Evolutionary conservation across 495 filamentous ascomycete genomes (phyloP).

Genomic region (Xylaria telfairii): DNA sequence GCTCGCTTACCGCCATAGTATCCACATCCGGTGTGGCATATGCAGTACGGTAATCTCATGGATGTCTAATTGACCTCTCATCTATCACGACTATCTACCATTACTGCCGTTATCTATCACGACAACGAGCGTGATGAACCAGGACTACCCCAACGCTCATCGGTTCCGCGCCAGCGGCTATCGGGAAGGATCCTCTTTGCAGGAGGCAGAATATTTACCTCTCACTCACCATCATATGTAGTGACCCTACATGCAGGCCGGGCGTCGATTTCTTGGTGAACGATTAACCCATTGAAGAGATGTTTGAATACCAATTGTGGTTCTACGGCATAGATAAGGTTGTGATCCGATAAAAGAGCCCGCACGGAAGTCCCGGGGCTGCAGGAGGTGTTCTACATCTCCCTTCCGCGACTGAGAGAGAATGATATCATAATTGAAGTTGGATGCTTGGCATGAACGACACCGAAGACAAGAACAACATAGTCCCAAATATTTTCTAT

Average conservation of each 20-base stretch:
- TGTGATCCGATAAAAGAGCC: background rate
- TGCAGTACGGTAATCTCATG: conserved; percentile 7
- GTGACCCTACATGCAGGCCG: background rate
- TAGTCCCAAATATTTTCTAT: background rate
- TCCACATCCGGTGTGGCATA: background rate
- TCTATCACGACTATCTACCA: background rate
- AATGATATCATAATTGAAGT: background rate
- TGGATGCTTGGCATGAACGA: background rate
- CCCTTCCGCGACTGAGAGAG: background rate
- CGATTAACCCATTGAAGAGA: background rate
- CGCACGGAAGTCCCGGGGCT: background rate
- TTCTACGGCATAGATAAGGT: background rate
- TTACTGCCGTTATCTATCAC: conserved; percentile 7
- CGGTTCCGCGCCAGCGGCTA: background rate
- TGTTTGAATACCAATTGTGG: background rate
- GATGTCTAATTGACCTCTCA: background rate
- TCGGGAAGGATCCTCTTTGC: background rate
- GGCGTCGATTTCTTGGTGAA: background rate
- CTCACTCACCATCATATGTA: background rate
- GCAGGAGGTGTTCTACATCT: background rate
- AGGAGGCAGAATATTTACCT: background rate
- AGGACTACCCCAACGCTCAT: background rate
- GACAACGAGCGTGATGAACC: background rate
- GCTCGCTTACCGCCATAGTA: background rate
- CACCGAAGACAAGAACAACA: background rate